A percentile compares a stretch with the other conserved stretches of the same genome.
Conservation (phyloP, 2,329 filamentous ascomycete species). For the Sporothrix curviconia region DNA sequence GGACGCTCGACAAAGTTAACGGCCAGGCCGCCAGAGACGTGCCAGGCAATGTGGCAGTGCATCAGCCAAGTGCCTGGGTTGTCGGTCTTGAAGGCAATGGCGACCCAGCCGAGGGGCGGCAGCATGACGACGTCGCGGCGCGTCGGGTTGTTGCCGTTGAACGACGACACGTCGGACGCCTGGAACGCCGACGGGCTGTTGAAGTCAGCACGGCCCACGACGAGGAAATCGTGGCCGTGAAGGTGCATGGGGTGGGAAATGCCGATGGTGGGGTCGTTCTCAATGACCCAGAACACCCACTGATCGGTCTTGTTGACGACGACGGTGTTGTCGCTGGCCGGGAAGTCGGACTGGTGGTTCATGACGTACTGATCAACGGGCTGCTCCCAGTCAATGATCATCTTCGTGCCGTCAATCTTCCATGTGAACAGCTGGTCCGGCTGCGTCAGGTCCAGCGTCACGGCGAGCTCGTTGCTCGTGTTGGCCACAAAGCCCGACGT, state of each 20-base stretch:
- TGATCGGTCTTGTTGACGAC: conserved; percentile 17
- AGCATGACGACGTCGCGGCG: conserved; percentile 40
- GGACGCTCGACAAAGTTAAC: conserved; percentile 41
- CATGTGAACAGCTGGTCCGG: conserved; percentile 29
- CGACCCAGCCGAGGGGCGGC: conserved; percentile 36
- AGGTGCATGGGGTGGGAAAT: conserved; percentile 22
- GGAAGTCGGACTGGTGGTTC: conserved; percentile 19
- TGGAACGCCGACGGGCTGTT: conserved; percentile 11
- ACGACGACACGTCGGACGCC: conserved; percentile 16
- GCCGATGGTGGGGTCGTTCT: conserved; percentile 12
- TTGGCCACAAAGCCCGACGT: conserved; percentile 14
- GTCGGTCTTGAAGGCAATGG: conserved; percentile 40
- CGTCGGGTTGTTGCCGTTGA: conserved; percentile 34
- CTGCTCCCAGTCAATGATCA: conserved; percentile 31
- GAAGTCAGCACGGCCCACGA: conserved; percentile 22
- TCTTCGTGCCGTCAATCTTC: conserved; percentile 25
- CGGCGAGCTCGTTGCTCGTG: conserved; percentile 16
- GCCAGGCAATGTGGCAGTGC: conserved; percentile 44
- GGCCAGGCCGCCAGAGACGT: conserved; percentile 40
- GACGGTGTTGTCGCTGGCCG: conserved; percentile 9
- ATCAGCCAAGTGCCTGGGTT: conserved; percentile 43
- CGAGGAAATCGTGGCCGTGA: conserved; percentile 25
- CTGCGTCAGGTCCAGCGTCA: conserved; percentile 24
- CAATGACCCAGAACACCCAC: conserved; percentile 19
- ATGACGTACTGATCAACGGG: conserved; percentile 31